These are phyloP conservation scores for Pythium sp. DNA, from an alignment of 352 stramenopile species.

Conservation along the genomic window DNA sequence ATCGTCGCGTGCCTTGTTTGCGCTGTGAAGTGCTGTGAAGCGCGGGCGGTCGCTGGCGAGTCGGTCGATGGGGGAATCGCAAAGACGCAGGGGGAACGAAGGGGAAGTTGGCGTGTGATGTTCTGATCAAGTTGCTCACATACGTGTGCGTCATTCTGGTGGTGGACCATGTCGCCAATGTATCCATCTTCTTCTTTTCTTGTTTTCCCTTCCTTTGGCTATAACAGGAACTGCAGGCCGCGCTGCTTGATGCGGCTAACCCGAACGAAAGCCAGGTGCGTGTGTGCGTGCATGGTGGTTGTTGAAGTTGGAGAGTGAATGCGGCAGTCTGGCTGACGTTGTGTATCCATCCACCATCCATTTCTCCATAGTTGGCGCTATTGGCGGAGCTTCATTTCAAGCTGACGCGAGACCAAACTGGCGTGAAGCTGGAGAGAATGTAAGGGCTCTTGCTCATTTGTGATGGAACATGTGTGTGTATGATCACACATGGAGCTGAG, in stretches of 20 bases:
- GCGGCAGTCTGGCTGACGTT: conserved; percentile 6
- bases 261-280: conserved; percentile 48
- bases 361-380: conserved; percentile 49
- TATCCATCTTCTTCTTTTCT: background rate
- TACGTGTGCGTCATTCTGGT: background rate
- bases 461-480: background rate
- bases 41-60: background rate
- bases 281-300: background rate
- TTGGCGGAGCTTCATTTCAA: conserved; percentile 83
- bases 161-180: background rate
- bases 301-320: conserved; percentile 6
- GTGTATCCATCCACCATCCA: conserved; percentile 3
- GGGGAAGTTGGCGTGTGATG: background rate
- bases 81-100: background rate
- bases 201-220: background rate
- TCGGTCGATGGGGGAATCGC: background rate
- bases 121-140: background rate
- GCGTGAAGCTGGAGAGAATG: conserved; percentile 82
- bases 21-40: background rate
- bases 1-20: background rate
- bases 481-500: background rate
- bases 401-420: conserved; percentile 65
- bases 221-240: conserved; percentile 60
- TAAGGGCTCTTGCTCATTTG: conserved; percentile 18
- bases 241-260: conserved; percentile 43